Evolutionary conservation across 495 filamentous ascomycete species (phyloP).

Genomic region (Lasiosphaeris hirsuta): DNA sequence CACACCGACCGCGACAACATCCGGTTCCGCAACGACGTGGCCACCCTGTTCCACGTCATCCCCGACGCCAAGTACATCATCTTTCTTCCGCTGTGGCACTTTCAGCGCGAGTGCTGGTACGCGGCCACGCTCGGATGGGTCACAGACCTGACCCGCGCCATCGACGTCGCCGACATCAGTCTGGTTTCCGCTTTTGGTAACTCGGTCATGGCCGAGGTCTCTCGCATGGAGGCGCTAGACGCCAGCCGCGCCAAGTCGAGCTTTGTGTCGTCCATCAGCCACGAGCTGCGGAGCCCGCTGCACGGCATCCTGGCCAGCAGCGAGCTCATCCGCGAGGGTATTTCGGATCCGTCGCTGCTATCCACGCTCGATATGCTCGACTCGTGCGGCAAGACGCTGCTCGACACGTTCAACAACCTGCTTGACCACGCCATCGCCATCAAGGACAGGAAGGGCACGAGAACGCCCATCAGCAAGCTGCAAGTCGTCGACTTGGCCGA

Average conservation of each 20-base stretch:
- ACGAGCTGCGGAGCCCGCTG: slow-evolving; percentile 74
- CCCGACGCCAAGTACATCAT: slow-evolving; percentile 50
- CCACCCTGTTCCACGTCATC: slow-evolving; percentile 29
- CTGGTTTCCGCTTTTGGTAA: slow-evolving; percentile 55
- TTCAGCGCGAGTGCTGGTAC: slow-evolving; percentile 66
- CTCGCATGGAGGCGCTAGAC: slow-evolving; percentile 44
- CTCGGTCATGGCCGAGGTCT: slow-evolving; percentile 58
- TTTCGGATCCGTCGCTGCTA: slow-evolving; percentile 51
- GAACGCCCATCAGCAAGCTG: slow-evolving; percentile 51
- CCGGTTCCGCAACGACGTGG: slow-evolving; percentile 14
- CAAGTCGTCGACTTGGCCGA: slow-evolving; percentile 30
- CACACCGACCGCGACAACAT: neutral
- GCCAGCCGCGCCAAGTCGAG: slow-evolving; percentile 57
- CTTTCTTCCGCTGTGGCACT: slow-evolving; percentile 67
- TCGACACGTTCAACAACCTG: slow-evolving; percentile 60
- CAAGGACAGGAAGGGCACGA: slow-evolving; percentile 52
- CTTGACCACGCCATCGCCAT: slow-evolving; percentile 54
- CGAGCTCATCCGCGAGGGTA: slow-evolving; percentile 62
- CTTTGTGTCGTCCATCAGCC: slow-evolving; percentile 69
- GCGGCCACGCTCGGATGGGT: slow-evolving; percentile 66
- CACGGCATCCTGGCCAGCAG: slow-evolving; percentile 72
- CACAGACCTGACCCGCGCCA: slow-evolving; percentile 38
- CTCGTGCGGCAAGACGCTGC: slow-evolving; percentile 67
- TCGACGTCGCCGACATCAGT: slow-evolving; percentile 44
- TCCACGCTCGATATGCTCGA: slow-evolving; percentile 72